Percentiles rank a stretch among this genome's conserved stretches.
Conservation (phyloP, 257 asterid genomes). For the Lavandula angustifolia region DNA sequence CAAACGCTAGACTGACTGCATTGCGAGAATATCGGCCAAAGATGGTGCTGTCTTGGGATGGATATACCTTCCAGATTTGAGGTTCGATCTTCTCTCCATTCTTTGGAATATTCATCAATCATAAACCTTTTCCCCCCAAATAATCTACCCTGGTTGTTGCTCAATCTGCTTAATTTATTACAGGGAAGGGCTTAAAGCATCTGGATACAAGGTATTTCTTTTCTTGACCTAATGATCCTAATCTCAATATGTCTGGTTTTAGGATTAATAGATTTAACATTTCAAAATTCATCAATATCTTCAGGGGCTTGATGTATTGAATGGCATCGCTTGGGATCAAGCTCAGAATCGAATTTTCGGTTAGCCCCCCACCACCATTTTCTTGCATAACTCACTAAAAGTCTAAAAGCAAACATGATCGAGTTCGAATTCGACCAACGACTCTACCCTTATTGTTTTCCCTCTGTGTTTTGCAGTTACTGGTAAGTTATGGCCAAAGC, state of each 20-base stretch:
- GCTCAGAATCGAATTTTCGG: slow-evolving; percentile 64
- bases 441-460: background rate
- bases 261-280: background rate
- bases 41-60: slow-evolving; percentile 72
- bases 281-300: slow-evolving; percentile 24
- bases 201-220: slow-evolving; percentile 54
- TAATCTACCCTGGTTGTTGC: background rate
- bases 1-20: slow-evolving; percentile 77
- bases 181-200: slow-evolving; percentile 56
- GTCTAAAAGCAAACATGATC: background rate
- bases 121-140: background rate
- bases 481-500: slow-evolving; percentile 79
- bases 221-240: slow-evolving; percentile 11
- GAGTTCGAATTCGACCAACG: too few relatives aligned
- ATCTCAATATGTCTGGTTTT: background rate
- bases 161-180: slow-evolving; percentile 23
- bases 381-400: background rate
- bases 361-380: slow-evolving; percentile 43
- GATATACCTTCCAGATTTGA: slow-evolving; percentile 74
- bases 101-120: slow-evolving; percentile 13
- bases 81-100: slow-evolving; percentile 42
- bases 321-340: slow-evolving; percentile 94
- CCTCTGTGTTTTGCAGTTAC: slow-evolving; percentile 46
- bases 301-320: slow-evolving; percentile 78
- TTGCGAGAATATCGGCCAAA: slow-evolving; percentile 72